These are phyloP conservation scores for Phaeosphaeria sp. DNA, from an alignment of 2,329 filamentous ascomycete genomes.

Conservation along the genomic window DNA sequence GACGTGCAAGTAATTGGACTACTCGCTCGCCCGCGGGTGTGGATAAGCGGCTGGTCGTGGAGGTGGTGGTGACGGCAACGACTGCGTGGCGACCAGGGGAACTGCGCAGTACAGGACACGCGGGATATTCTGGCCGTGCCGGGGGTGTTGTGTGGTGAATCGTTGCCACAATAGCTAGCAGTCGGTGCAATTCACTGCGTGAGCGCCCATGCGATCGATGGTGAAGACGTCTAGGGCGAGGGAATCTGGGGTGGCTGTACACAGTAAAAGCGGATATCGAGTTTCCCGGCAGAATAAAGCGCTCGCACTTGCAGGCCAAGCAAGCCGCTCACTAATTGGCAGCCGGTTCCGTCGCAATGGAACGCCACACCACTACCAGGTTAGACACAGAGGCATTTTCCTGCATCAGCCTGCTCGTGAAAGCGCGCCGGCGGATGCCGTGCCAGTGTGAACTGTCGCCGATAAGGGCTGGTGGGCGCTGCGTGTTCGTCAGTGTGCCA, in stretches of 20 bases:
- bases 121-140: slow-evolving; percentile 7
- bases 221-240: background rate
- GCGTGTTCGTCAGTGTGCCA: background rate
- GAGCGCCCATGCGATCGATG: slow-evolving; percentile 32
- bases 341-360: background rate
- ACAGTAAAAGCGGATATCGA: background rate
- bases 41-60: slow-evolving; percentile 4
- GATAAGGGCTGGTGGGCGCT: background rate
- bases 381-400: background rate
- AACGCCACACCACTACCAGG: background rate
- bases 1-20: background rate
- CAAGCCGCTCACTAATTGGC: background rate
- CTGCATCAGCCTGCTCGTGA: background rate
- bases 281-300: background rate
- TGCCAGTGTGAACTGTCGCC: background rate
- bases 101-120: too few relatives aligned
- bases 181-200: slow-evolving; percentile 18
- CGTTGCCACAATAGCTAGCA: slow-evolving; percentile 22
- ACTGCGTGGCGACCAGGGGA: slow-evolving; percentile 35
- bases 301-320: background rate
- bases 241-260: slow-evolving; percentile 2
- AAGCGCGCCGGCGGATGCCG: background rate
- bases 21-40: background rate
- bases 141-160: slow-evolving; percentile 11
- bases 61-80: slow-evolving; percentile 34